Base-by-base conservation (phyloP, 2,329 filamentous ascomycete species). In the Pseudogymnoascus sp. region DNA sequence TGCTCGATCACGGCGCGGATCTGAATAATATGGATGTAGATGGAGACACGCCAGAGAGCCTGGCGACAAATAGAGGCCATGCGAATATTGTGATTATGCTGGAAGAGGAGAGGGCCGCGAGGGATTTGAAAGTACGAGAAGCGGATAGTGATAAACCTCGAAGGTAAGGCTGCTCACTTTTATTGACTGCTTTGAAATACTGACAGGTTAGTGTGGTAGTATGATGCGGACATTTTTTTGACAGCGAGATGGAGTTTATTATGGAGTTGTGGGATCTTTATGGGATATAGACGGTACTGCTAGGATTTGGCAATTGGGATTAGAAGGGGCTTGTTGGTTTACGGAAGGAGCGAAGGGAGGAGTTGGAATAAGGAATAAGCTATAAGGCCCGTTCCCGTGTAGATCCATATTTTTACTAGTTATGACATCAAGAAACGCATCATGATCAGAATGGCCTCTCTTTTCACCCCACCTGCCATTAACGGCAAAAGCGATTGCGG, bases 1-100 rank as follows among this genome's bases (percentile, higher is more conserved):
- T 71, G 4, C 61, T 71, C 5, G 69, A 68, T 42, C 67, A 71
- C 12, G 67, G 66, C 2, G 69, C 68, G 12, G 66, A 71, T 48
- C 39, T 70, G 59, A 68, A 68, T 48, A 69, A 68, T 51, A 61
- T 69, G 31, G 67, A 68, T 44, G 65, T 69, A 21, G 67, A 70
- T 41, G 67, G 67, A n/a, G 70, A 71, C 58, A 71, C 68, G 8
- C 69, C 69, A 1, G 63, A 66, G 31, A 67, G 66, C 25, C 64
- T 71, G 39, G 70, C 68, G 17, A 66, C 65, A 39, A 69, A 65
- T 27, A 69, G 68, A 33, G 67, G 68, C 9, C 68, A 69, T 66
- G 66, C 69, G 8, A 68, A 68, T 58, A 41, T 72, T 3, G 68
- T 66, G 10, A 68, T 71, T 29, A 48, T 69, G 29, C 67, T 70